phyloP scores from a whole-genome alignment of 2,329 filamentous ascomycete species.

The Xylaria hypoxylon region DNA sequence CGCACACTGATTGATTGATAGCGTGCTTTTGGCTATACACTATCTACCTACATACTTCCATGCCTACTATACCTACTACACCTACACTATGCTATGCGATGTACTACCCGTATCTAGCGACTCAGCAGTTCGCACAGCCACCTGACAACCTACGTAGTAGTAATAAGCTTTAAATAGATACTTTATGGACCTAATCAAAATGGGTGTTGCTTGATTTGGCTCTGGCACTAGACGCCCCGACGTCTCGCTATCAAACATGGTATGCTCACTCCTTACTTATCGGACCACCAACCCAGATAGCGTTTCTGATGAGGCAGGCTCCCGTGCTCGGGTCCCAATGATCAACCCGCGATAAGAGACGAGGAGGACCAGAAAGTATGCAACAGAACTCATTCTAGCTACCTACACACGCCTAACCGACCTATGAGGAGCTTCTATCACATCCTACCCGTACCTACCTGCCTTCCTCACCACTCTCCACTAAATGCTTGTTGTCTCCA shows the following conservation, averaged over 20 bases:
- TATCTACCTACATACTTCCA: not conserved
- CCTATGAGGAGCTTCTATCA: constrained; percentile 11
- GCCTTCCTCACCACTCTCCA: constrained; percentile 29
- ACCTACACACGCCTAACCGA: constrained; percentile 16
- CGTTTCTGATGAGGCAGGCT: constrained; percentile 35
- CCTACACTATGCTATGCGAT: not conserved
- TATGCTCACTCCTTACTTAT: constrained; percentile 34
- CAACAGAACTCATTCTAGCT: constrained; percentile 19
- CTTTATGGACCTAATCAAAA: constrained; percentile 5
- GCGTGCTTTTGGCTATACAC: constrained; percentile 4
- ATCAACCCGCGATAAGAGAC: constrained; percentile 33
- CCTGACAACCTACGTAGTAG: not conserved
- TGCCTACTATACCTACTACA: not conserved
- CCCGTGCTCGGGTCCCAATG: constrained; percentile 30
- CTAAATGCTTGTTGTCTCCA: constrained; percentile 27
- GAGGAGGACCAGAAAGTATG: constrained; percentile 19
- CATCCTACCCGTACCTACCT: constrained; percentile 6
- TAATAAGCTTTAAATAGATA: constrained; percentile 27
- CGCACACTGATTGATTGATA: constrained; percentile 28
- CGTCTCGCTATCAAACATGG: constrained; percentile 33
- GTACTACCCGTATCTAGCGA: no score
- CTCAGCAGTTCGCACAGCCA: no score
- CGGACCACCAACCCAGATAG: constrained; percentile 33
- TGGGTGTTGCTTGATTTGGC: constrained; percentile 3
- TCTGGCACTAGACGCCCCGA: constrained; percentile 28